phyloP scores from a whole-genome alignment of 2,329 filamentous ascomycete species.

The Penicillium sp. region DNA sequence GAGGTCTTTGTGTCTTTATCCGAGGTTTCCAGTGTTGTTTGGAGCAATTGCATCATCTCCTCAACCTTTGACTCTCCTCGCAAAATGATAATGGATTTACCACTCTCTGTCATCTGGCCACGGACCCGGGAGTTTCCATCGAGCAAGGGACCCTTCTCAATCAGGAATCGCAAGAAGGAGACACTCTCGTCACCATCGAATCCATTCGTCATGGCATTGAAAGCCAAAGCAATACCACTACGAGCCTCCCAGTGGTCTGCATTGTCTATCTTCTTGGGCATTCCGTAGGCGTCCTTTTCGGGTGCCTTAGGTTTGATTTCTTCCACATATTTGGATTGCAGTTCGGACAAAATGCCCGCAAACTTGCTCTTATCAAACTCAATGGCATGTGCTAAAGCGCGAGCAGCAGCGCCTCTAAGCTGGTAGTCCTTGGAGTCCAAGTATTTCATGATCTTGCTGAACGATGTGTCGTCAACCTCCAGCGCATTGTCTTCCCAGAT shows the following conservation, averaged over 20 bases:
- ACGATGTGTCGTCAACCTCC: slow-evolving; percentile 63
- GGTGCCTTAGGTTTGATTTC: slow-evolving; percentile 80
- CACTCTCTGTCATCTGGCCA: slow-evolving; percentile 87
- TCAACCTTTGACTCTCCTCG: slow-evolving; percentile 84
- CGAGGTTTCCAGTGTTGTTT: slow-evolving; percentile 79
- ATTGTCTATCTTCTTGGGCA: slow-evolving; percentile 85
- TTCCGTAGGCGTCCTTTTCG: slow-evolving; percentile 87
- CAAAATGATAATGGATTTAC: slow-evolving; percentile 73
- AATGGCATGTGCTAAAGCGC: slow-evolving; percentile 74
- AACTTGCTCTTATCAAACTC: slow-evolving; percentile 61
- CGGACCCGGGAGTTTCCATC: slow-evolving; percentile 77
- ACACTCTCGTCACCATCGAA: slow-evolving; percentile 71
- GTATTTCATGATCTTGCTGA: slow-evolving; percentile 71
- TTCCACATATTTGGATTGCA: slow-evolving; percentile 72
- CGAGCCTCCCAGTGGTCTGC: slow-evolving; percentile 88
- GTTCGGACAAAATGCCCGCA: slow-evolving; percentile 59
- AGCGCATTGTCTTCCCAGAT: slow-evolving; percentile 97
- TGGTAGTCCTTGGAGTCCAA: slow-evolving; percentile 77
- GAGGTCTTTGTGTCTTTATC: slow-evolving; percentile 77
- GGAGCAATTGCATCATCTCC: slow-evolving; percentile 87
- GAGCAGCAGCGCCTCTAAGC: slow-evolving; percentile 78
- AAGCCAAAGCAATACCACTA: slow-evolving; percentile 83
- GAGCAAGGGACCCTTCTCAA: slow-evolving; percentile 81
- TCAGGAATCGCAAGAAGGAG: slow-evolving; percentile 78
- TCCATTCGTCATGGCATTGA: slow-evolving; percentile 73